phyloP scores from a whole-genome alignment of 768 basidiomycete species.

The Pulveroboletus sp. region DNA sequence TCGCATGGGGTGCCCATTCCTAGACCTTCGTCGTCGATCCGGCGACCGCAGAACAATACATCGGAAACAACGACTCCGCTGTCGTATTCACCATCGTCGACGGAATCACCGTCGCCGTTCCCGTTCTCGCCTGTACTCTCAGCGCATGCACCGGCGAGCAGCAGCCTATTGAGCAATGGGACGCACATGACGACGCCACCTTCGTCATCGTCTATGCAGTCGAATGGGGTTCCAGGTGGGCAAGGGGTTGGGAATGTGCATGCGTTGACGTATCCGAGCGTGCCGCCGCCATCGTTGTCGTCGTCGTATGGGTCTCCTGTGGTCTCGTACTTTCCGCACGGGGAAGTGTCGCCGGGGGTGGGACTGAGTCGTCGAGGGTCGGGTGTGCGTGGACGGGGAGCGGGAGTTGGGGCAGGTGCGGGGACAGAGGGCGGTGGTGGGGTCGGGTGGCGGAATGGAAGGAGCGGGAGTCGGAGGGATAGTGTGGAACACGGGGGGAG shows the following conservation, averaged over 20 bases:
- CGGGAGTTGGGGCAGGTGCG: slow-evolving; percentile 10
- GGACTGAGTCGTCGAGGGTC: slow-evolving; percentile 52
- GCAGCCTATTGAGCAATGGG: slow-evolving; percentile 27
- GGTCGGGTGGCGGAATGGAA: not conserved
- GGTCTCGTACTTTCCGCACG: slow-evolving; percentile 38
- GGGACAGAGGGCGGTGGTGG: slow-evolving; percentile 1
- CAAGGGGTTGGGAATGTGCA: slow-evolving; percentile 30
- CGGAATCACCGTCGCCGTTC: slow-evolving; percentile 64
- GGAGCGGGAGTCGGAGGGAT: slow-evolving; percentile 45
- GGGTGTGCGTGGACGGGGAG: slow-evolving; percentile 33
- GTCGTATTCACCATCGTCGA: slow-evolving; percentile 61
- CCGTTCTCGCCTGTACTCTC: slow-evolving; percentile 59
- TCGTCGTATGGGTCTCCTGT: slow-evolving; percentile 73
- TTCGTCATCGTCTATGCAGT: slow-evolving; percentile 40
- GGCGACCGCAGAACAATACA: slow-evolving; percentile 44
- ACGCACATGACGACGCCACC: slow-evolving; percentile 75
- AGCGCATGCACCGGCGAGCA: slow-evolving; percentile 38
- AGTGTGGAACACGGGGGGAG: slow-evolving; percentile 62
- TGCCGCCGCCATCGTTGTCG: slow-evolving; percentile 77
- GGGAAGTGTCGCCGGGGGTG: slow-evolving; percentile 53
- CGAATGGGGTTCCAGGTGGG: not conserved
- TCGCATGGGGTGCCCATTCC: slow-evolving; percentile 69
- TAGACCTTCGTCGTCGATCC: slow-evolving; percentile 59
- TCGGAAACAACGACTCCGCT: slow-evolving; percentile 57
- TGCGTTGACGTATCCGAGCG: slow-evolving; percentile 70